Conservation (phyloP, 495 filamentous ascomycete species). For the Tuber calosporum region DNA sequence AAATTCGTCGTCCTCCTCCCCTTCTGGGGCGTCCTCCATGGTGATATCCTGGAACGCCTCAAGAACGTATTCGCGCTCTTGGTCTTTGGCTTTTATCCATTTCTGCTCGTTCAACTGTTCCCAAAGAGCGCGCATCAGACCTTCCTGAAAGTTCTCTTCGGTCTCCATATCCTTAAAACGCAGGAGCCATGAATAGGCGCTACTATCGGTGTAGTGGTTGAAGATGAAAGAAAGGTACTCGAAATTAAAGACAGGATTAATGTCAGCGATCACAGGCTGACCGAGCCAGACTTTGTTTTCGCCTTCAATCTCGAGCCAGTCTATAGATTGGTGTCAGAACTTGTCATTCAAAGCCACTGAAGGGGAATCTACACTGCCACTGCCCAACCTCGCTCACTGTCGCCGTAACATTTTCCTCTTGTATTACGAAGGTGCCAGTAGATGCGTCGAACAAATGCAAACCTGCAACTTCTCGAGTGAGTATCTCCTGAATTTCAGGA, state of each 20-base stretch:
- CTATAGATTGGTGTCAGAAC: slow-evolving; percentile 21
- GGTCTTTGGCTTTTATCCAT: slow-evolving; percentile 85
- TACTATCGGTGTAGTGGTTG: slow-evolving; percentile 83
- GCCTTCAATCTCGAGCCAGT: slow-evolving; percentile 85
- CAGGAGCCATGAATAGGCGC: slow-evolving; percentile 91
- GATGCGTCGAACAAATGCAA: slow-evolving; percentile 89
- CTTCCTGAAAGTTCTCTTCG: slow-evolving; percentile 83
- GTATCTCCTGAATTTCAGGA: slow-evolving; percentile 63
- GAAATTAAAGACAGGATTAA: slow-evolving; percentile 98
- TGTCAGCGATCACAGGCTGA: slow-evolving; percentile 73
- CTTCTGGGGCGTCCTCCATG: slow-evolving; percentile 71
- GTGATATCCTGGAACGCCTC: slow-evolving; percentile 92
- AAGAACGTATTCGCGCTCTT: slow-evolving; percentile 86
- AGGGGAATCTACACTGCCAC: slow-evolving; percentile 59
- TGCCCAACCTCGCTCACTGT: slow-evolving; percentile 77
- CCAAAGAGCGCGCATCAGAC: slow-evolving; percentile 91
- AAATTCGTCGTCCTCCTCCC: slow-evolving; percentile 56
- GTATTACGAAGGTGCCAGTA: slow-evolving; percentile 71
- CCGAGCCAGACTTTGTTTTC: slow-evolving; percentile 78
- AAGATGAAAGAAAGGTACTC: slow-evolving; percentile 98
- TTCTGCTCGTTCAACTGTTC: slow-evolving; percentile 93
- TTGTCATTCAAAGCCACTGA: background rate
- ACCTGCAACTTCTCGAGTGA: slow-evolving; percentile 72
- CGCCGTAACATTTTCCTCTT: slow-evolving; percentile 66
- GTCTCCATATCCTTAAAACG: slow-evolving; percentile 77